Conservation (phyloP, 257 asterid species). For the Linaria vulgaris region DNA sequence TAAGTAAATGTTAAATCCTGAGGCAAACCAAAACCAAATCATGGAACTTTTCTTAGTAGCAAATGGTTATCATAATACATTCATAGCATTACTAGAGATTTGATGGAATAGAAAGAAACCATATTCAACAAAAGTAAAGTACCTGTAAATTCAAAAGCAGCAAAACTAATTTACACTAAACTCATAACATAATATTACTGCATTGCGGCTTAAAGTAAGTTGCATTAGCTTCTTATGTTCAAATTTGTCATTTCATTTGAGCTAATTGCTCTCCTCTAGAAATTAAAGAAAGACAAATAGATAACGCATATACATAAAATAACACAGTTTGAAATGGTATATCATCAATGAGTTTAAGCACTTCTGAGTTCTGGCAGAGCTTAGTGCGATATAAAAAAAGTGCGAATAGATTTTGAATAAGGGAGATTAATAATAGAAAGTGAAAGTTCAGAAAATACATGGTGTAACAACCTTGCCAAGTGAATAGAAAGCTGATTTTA, state of each 20-base stretch:
- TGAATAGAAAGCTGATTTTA: conserved; percentile 87
- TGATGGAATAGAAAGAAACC: not conserved
- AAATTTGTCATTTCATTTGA: too few species aligned
- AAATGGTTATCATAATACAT: too few species aligned
- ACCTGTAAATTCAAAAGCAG: not conserved
- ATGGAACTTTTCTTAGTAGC: not conserved
- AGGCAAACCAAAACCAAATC: too few species aligned
- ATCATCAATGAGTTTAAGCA: not conserved
- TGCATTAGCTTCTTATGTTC: too few species aligned
- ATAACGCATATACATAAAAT: too few species aligned
- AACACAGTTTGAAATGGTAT: not conserved
- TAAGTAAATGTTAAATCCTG: not conserved
- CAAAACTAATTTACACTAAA: too few species aligned
- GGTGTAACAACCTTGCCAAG: conserved; percentile 54
- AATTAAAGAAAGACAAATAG: too few species aligned
- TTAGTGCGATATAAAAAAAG: not conserved
- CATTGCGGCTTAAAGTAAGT: too few species aligned
- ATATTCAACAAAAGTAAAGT: not conserved
- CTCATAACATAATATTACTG: too few species aligned
- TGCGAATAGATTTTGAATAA: not conserved
- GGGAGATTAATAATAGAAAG: not conserved
- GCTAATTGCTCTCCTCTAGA: too few species aligned
- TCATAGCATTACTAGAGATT: not conserved
- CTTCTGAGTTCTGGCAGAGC: not conserved
- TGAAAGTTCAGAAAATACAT: not conserved